Conservation (phyloP, 2,329 filamentous ascomycete species). For the Lecanicillium sp. region DNA sequence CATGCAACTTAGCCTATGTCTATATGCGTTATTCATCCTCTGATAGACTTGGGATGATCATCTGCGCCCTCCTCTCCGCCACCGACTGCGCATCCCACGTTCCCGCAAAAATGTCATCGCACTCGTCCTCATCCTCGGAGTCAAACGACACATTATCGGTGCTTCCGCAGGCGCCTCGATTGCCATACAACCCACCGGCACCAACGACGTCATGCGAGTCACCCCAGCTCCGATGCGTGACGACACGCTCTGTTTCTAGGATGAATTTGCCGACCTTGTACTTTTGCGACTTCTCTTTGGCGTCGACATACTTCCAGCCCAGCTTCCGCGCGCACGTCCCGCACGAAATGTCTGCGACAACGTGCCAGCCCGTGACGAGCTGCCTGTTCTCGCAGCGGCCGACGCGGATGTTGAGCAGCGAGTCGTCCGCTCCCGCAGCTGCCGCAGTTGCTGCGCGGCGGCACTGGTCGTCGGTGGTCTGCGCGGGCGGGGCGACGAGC, state of each 20-base stretch:
- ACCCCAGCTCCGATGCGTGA: conserved; percentile 49
- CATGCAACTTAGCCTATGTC: too few species aligned
- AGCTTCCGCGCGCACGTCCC: conserved; percentile 48
- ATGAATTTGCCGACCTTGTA: conserved; percentile 68
- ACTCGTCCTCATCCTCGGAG: conserved; percentile 60
- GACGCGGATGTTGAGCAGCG: conserved; percentile 48
- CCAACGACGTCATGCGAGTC: conserved; percentile 25
- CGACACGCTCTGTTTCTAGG: conserved; percentile 54
- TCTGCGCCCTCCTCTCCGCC: conserved; percentile 38
- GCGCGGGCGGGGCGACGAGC: conserved; percentile 43
- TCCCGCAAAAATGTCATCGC: conserved; percentile 59
- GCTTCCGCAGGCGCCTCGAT: conserved; percentile 10
- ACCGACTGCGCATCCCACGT: conserved; percentile 52
- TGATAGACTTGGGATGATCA: conserved; percentile 19
- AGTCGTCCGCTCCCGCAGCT: too few species aligned
- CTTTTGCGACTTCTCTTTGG: conserved; percentile 50
- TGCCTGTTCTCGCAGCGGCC: conserved; percentile 50
- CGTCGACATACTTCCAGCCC: conserved; percentile 65
- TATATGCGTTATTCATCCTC: background rate
- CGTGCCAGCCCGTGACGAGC: conserved; percentile 57
- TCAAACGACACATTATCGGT: conserved; percentile 46
- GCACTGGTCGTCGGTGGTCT: conserved; percentile 18
- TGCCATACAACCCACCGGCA: conserved; percentile 8
- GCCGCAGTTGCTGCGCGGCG: too few species aligned
- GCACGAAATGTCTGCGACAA: conserved; percentile 59